Evolutionary conservation across 495 filamentous ascomycete species (phyloP).

Genomic region (Entonaema liquescens): DNA sequence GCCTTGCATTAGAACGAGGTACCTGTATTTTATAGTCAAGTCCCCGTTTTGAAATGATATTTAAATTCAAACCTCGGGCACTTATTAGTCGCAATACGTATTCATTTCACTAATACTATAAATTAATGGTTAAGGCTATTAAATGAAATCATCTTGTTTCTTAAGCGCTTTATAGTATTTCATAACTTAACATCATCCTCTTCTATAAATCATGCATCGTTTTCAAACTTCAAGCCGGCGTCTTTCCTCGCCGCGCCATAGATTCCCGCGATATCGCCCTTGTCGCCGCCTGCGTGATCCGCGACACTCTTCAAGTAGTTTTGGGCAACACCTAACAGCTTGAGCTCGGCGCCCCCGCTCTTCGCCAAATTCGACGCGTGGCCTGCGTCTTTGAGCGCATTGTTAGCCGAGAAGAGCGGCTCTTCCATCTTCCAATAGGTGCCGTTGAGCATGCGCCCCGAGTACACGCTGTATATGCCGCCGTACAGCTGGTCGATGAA

Average conservation of each 20-base stretch:
- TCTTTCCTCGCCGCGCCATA: constrained; percentile 79
- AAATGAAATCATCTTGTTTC: no score
- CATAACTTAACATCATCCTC: no score
- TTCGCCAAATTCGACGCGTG: constrained; percentile 77
- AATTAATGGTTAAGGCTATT: no score
- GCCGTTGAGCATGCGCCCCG: constrained; percentile 73
- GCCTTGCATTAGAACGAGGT: no score
- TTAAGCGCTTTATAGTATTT: no score
- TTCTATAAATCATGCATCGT: constrained; percentile 38
- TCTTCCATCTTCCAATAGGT: constrained; percentile 71
- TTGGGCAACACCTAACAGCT: constrained; percentile 72
- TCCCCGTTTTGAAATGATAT: not conserved
- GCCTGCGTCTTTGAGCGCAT: constrained; percentile 84
- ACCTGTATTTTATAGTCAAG: not conserved
- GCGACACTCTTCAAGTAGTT: constrained; percentile 66
- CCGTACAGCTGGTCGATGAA: constrained; percentile 73
- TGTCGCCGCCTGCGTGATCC: constrained; percentile 69
- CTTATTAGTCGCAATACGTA: not conserved
- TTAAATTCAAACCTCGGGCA: not conserved
- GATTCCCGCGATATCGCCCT: constrained; percentile 84
- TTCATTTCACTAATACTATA: not conserved
- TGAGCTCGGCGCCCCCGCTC: constrained; percentile 67
- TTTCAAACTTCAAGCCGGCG: constrained; percentile 76
- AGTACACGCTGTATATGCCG: constrained; percentile 74
- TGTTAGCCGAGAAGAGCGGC: constrained; percentile 86